phyloP scores from a whole-genome alignment of 495 filamentous ascomycete genomes.

The Penicillium coprophilum region DNA sequence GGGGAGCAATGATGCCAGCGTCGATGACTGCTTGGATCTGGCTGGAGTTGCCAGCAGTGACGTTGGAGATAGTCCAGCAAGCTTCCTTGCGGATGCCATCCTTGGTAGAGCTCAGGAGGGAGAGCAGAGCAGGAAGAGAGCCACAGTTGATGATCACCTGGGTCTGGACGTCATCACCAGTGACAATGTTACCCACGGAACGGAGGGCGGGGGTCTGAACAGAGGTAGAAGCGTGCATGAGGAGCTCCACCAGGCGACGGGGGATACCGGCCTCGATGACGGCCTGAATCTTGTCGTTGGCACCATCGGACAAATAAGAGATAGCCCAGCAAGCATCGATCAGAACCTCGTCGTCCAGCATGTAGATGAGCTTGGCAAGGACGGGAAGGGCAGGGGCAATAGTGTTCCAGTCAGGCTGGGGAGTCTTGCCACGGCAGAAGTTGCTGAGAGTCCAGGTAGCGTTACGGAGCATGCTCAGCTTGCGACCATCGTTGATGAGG shows the following conservation, averaged over 20 bases:
- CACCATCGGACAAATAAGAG: constrained; percentile 97
- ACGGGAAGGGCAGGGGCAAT: constrained; percentile 96
- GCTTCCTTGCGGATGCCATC: constrained; percentile 99
- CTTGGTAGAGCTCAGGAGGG: constrained; percentile 92
- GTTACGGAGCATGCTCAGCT: constrained; percentile 98
- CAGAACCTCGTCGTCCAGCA: constrained; percentile 95
- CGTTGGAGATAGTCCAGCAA: constrained; percentile 99
- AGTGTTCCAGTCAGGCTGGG: constrained; percentile 96
- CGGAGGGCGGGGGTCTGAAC: constrained; percentile 97
- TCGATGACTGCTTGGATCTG: constrained; percentile 98
- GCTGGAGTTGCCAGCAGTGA: constrained; percentile 95
- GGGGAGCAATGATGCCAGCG: constrained; percentile 90
- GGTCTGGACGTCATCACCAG: constrained; percentile 97
- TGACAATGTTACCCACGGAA: constrained; percentile 98
- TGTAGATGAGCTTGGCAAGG: constrained; percentile 95
- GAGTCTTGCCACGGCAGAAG: constrained; percentile 99
- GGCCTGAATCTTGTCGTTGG: constrained; percentile 99
- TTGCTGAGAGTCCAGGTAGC: constrained; percentile 99
- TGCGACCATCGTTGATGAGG: constrained; percentile 94
- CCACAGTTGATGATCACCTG: constrained; percentile 99
- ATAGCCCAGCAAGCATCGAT: constrained; percentile 99
- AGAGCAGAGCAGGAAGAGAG: constrained; percentile 83
- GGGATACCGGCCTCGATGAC: constrained; percentile 99
- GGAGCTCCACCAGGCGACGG: constrained; percentile 91
- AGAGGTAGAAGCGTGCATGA: constrained; percentile 98